Conservation (phyloP, 495 filamentous ascomycete genomes). For the Cudoniella acicularis region DNA sequence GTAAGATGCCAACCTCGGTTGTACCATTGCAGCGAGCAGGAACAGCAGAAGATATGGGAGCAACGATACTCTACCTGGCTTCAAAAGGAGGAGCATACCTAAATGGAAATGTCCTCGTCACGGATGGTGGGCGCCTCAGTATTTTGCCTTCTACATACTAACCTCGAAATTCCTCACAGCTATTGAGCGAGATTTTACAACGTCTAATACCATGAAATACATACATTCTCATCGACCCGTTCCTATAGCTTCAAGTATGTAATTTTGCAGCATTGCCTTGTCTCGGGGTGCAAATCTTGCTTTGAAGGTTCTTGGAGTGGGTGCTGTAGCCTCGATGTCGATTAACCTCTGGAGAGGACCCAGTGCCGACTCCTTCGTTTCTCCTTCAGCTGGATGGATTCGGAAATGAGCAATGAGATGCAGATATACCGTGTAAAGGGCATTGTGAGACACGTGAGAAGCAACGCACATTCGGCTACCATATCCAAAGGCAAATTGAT, state of each 20-base stretch:
- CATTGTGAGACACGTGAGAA: not conserved
- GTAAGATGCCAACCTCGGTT: constrained; percentile 38
- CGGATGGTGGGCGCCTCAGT: constrained; percentile 55
- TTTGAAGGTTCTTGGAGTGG: not conserved
- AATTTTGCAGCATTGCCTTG: not conserved
- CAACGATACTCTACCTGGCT: constrained; percentile 57
- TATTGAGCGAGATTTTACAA: not conserved
- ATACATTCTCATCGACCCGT: not conserved
- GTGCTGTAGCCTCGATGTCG: constrained; percentile 12
- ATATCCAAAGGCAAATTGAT: constrained; percentile 5
- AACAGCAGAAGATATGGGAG: constrained; percentile 59
- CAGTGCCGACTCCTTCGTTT: not conserved
- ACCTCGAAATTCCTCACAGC: no score
- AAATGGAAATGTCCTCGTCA: constrained; percentile 52
- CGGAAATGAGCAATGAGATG: constrained; percentile 1
- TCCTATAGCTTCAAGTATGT: not conserved
- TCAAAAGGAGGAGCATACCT: constrained; percentile 57
- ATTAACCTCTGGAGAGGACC: not conserved
- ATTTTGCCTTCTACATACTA: constrained; percentile 18
- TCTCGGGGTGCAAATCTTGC: not conserved
- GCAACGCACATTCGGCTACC: constrained; percentile 2
- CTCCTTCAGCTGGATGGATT: not conserved
- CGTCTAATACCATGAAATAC: not conserved
- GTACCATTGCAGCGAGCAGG: constrained; percentile 53
- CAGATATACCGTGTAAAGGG: not conserved